Base-by-base conservation (phyloP, 768 basidiomycete genomes). In the Coprinopsis sp. region DNA sequence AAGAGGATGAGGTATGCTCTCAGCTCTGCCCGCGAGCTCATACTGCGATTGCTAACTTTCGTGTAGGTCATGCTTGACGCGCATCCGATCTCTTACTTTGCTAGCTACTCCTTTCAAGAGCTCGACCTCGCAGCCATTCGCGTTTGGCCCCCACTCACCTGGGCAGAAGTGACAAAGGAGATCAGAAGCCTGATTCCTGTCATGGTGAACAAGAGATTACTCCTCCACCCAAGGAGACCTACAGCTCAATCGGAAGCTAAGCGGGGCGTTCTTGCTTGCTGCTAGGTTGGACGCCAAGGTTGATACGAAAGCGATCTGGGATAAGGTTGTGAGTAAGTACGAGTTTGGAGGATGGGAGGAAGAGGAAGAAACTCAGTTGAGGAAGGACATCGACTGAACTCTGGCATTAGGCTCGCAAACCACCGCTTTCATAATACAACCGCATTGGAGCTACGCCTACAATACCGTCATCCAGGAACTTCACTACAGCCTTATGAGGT, bases 201-300 rank as follows among this genome's bases (percentile, higher is more conserved):
- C 44, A 98, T 99, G 92, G 73, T 99, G 47, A 72, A 77, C 55
- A 75, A 96, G 58, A 74, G 94, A 38, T 72, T 96, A 93, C 91
- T 0, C 95, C 95, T 0, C 95, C 95, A 2, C 95, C 95, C 1
- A 70, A 79, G 47, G 94, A 98, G 68, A 97, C 95, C 1, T 97
- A 97, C 63, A 91, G 89, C 63, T 67, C 97, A 98, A 99, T 62
- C 85, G 88, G 58, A 92, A 91, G 72, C 55, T 91, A 58, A 89
- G 88, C 51, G 88, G 89, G 0, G 79, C 84, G 4, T 91, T 91
- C 62, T 64, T 92, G 51, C 71, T 92, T 1, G 87, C 89, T 6
- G 78, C 87, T 18, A 74, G 87, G 43, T 67, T 98, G 19, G 74
- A 74, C 22, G 90, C 89, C 7, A 74, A 67, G 0, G 79, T 97